Conservation (phyloP, 1,284 basidiomycete genomes). For the Fistulinella cinereoalba region DNA sequence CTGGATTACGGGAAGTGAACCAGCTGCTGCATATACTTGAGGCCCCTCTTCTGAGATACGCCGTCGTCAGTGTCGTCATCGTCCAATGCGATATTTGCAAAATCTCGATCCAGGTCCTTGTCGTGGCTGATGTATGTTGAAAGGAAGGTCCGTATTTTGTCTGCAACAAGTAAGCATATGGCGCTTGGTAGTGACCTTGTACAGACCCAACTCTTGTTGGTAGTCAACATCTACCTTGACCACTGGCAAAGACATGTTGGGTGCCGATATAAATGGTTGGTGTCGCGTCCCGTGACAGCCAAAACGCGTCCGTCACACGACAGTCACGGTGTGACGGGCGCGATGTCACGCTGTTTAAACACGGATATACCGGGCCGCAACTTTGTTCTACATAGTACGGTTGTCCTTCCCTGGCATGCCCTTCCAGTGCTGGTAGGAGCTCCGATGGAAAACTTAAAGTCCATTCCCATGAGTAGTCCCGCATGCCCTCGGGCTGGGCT, state of each 20-base stretch:
- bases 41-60: slow-evolving; percentile 39
- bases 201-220: slow-evolving; percentile 46
- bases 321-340: slow-evolving; percentile 20
- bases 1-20: slow-evolving; percentile 46
- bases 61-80: slow-evolving; percentile 48
- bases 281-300: slow-evolving; percentile 7
- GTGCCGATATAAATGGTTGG: slow-evolving; percentile 5
- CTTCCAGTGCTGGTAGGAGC: no score
- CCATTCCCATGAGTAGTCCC: no score
- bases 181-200: slow-evolving; percentile 31
- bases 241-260: slow-evolving; percentile 48
- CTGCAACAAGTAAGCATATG: slow-evolving; percentile 38
- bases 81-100: slow-evolving; percentile 69
- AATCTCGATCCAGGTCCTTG: slow-evolving; percentile 65
- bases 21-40: slow-evolving; percentile 90
- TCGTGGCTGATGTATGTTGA: slow-evolving; percentile 61
- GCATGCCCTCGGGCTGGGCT: no score
- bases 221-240: slow-evolving; percentile 46
- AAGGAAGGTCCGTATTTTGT: slow-evolving; percentile 68
- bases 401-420: no score
- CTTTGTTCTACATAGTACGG: no score
- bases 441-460: no score
- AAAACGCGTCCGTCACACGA: slow-evolving; percentile 28
- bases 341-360: not conserved
- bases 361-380: no score